Evolutionary conservation across 176 grass and related monocot genomes (phyloP), one percentile per base, ranked within the genome.

Genomic region (Avena insularis): DNA sequence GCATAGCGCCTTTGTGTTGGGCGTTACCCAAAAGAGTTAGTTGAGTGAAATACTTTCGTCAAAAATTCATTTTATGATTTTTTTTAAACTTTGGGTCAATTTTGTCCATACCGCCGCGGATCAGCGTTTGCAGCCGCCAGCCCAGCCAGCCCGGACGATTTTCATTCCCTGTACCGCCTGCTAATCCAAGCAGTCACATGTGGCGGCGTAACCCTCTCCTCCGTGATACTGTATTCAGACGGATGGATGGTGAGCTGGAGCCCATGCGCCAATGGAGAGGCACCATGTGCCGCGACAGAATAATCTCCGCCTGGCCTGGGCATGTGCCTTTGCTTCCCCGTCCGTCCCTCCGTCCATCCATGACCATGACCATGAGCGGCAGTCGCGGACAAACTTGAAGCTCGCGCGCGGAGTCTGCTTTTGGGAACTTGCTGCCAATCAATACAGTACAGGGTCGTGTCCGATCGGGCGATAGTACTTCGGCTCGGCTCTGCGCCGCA

Each of bases 191-290:
- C 83, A 35, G 33, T 35, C 33, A 86, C 83, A 90, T 54, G 88
- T 78, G 13, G 62, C 27, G 60, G 73, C 56, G 53, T 27, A 9
- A 61, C n/a, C 59, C 20, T 21, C 19, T 8, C 45, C 31, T 23
- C n/a, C 55, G 75, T 9, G 75, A 8, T 49, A 25, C 9, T 23
- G 53, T 60, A 29, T 56, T 78, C 68, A 64, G 40, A 91, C 85
- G 85, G 40, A 43, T 43, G 40, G 85, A 13, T 4, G 89, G 20
- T 91, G 85, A 91, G 77, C 90, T 88, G 89, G 89, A 91, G 71
- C 48, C 79, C 36, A 31, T n/a, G 79, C 83, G 5, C 60, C 88
- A 71, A 82, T 66, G 68, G 67, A 54, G 7, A 49, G 11, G 16
- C 47, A 60, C 58, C 81, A 80, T 87, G 85, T 87, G 89, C 79